These are phyloP conservation scores for Cryptococcus floricola DNA, from an alignment of 1,284 basidiomycete genomes.

Conservation along the genomic window DNA sequence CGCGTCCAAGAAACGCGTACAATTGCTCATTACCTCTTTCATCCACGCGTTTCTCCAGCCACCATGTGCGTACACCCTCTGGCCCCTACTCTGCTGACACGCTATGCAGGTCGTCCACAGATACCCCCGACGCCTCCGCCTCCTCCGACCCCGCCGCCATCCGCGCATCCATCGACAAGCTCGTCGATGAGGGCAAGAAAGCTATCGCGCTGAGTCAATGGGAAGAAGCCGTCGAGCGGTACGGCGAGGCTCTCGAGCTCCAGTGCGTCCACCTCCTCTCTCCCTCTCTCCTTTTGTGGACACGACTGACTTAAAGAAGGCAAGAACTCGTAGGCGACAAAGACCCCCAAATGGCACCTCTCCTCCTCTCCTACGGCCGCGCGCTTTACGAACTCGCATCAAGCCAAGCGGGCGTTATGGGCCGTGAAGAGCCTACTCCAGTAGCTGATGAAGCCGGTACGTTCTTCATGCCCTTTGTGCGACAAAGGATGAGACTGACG, in stretches of 20 bases:
- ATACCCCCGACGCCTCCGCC: background rate
- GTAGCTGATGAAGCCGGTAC: conserved; percentile 50
- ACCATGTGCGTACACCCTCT: background rate
- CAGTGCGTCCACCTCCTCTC: conserved; percentile 55
- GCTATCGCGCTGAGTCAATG: conserved; percentile 82
- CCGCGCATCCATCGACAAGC: conserved; percentile 26
- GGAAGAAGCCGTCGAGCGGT: conserved; percentile 77
- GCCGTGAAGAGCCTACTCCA: conserved; percentile 60
- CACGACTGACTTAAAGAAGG: conserved; percentile 49
- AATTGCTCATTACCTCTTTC: background rate
- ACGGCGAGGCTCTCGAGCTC: conserved; percentile 76
- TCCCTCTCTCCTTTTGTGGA: background rate
- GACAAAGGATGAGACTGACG: background rate
- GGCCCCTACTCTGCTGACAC: background rate
- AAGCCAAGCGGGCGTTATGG: conserved; percentile 71
- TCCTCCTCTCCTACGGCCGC: conserved; percentile 81
- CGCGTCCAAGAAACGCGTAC: no score
- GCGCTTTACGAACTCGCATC: conserved; percentile 84
- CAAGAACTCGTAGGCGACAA: conserved; percentile 68
- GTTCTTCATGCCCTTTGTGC: background rate
- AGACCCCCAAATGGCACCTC: conserved; percentile 70
- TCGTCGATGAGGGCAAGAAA: conserved; percentile 48
- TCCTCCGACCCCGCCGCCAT: conserved; percentile 11
- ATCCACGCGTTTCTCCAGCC: background rate
- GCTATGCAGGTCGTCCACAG: background rate